These are phyloP conservation scores for Psilocybe subaeruginosa DNA, from an alignment of 768 basidiomycete genomes.

Conservation along the genomic window DNA sequence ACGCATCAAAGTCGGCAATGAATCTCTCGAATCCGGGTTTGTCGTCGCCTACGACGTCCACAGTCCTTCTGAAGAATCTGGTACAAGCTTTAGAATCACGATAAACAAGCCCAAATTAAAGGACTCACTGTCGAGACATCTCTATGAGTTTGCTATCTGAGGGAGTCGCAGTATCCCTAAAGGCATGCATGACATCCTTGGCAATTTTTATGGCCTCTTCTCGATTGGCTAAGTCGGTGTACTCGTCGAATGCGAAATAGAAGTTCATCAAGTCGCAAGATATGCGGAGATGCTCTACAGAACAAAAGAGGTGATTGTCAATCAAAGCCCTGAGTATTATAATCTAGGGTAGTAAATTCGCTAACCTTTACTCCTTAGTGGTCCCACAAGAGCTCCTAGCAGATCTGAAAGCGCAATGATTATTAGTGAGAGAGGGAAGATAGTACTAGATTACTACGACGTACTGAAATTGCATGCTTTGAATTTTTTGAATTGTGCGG, in stretches of 20 bases:
- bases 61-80: constrained; percentile 25
- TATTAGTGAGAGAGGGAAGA: background rate
- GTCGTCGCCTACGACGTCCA: constrained; percentile 19
- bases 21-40: constrained; percentile 19
- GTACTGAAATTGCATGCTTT: constrained; percentile 25
- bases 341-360: background rate
- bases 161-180: constrained; percentile 19
- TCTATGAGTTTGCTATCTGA: constrained; percentile 35
- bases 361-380: constrained; percentile 17
- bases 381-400: constrained; percentile 21
- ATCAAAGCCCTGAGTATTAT: no score
- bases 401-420: constrained; percentile 15
- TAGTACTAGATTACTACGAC: background rate
- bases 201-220: constrained; percentile 32
- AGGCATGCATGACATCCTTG: constrained; percentile 40
- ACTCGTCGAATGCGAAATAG: constrained; percentile 53
- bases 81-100: constrained; percentile 23
- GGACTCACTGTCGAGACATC: constrained; percentile 41
- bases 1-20: constrained; percentile 27
- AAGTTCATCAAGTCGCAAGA: constrained; percentile 51
- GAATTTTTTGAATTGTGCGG: constrained; percentile 23
- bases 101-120: background rate
- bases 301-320: background rate
- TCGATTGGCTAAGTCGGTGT: constrained; percentile 41
- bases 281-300: constrained; percentile 20